phyloP scores from a whole-genome alignment of 2,329 filamentous ascomycete species.

The Camptophora hylomeconis region DNA sequence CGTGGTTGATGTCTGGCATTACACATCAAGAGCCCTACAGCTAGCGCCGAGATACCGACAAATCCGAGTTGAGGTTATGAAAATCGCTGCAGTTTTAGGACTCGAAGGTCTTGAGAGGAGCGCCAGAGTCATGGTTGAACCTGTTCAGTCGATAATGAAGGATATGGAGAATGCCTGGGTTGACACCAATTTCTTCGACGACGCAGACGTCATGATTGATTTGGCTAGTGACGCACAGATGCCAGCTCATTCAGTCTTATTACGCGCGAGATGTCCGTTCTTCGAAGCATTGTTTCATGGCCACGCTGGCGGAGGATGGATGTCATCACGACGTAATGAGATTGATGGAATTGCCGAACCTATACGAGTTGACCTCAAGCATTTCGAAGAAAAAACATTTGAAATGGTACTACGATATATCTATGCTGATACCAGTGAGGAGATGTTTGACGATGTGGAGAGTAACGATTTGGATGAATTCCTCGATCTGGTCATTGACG shows the following conservation, averaged over 20 bases:
- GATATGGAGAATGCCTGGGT: constrained; percentile 60
- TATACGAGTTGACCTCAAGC: constrained; percentile 66
- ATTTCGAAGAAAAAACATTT: constrained; percentile 63
- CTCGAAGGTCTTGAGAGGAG: constrained; percentile 62
- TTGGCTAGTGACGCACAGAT: constrained; percentile 59
- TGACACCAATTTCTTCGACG: constrained; percentile 59
- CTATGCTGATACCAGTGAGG: constrained; percentile 68
- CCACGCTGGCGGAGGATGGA: constrained; percentile 74
- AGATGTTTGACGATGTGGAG: constrained; percentile 68
- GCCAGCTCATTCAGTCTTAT: constrained; percentile 60
- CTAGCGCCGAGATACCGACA: constrained; percentile 64
- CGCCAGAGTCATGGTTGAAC: constrained; percentile 58
- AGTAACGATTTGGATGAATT: constrained; percentile 66
- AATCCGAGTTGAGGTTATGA: constrained; percentile 77
- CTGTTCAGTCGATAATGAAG: constrained; percentile 48
- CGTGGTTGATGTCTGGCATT: constrained; percentile 76
- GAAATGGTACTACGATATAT: constrained; percentile 65
- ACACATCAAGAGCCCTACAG: constrained; percentile 50
- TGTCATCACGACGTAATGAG: constrained; percentile 52
- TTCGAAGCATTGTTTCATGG: constrained; percentile 83
- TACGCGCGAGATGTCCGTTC: constrained; percentile 81
- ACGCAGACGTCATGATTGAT: constrained; percentile 67
- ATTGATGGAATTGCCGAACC: constrained; percentile 31
- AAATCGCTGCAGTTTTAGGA: constrained; percentile 57
- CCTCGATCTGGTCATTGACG: constrained; percentile 77